These are phyloP conservation scores for Albifimbria verrucaria DNA, from an alignment of 2,329 filamentous ascomycete genomes.

Conservation along the genomic window DNA sequence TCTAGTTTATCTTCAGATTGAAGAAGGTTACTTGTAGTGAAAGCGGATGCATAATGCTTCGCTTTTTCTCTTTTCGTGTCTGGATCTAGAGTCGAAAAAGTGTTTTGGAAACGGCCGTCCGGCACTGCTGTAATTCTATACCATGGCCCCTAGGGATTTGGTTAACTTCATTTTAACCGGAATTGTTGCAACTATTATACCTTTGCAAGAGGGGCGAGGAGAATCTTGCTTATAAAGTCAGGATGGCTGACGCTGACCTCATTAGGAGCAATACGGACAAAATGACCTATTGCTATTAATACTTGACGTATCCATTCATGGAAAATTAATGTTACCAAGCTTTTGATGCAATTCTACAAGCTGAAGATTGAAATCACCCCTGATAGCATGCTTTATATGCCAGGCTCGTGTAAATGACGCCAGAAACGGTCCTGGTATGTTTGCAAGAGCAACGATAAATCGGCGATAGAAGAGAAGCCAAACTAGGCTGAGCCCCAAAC, in stretches of 20 bases:
- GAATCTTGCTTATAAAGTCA: slow-evolving; percentile 6
- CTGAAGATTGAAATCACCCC: slow-evolving; percentile 6
- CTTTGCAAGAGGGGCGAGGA: slow-evolving; percentile 7
- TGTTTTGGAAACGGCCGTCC: slow-evolving; percentile 9
- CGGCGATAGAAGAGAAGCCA: neutral
- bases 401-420: slow-evolving; percentile 8
- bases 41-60: slow-evolving; percentile 9
- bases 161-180: neutral
- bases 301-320: neutral
- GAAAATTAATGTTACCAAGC: slow-evolving; percentile 5
- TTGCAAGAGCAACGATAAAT: neutral
- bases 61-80: slow-evolving; percentile 8
- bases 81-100: slow-evolving; percentile 9
- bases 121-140: slow-evolving; percentile 10
- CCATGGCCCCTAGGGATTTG: slow-evolving; percentile 7
- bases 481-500: too few relatives aligned
- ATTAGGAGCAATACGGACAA: slow-evolving; percentile 42
- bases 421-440: slow-evolving; percentile 7
- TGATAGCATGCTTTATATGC: slow-evolving; percentile 4
- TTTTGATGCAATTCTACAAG: slow-evolving; percentile 5
- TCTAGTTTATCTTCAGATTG: slow-evolving; percentile 6
- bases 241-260: slow-evolving; percentile 39
- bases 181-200: neutral
- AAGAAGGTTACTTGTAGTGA: slow-evolving; percentile 6
- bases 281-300: slow-evolving; percentile 25